Evolutionary conservation across 495 filamentous ascomycete genomes (phyloP).

Genomic region (Parathielavia appendiculata): DNA sequence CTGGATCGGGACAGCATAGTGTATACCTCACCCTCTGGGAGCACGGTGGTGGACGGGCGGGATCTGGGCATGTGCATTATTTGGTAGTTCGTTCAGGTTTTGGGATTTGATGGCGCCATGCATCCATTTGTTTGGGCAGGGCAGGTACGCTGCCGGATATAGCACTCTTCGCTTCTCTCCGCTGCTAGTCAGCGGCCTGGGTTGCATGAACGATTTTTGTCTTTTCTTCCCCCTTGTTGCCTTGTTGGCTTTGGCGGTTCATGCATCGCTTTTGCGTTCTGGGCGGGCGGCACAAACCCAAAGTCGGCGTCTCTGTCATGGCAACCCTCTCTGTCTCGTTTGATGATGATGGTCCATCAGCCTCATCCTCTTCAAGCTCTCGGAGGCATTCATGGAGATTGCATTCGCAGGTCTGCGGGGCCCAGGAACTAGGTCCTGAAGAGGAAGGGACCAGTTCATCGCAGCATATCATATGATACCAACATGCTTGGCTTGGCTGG

Average conservation of each 20-base stretch:
- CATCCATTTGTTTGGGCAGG: conserved; percentile 4
- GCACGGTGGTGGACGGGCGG: not conserved
- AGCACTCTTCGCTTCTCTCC: not conserved
- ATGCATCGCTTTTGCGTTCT: not conserved
- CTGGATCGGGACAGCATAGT: not conserved
- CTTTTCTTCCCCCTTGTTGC: not conserved
- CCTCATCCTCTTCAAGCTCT: not conserved
- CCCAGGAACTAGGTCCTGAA: not conserved
- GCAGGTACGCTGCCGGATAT: conserved; percentile 3
- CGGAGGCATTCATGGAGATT: not conserved
- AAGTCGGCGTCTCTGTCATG: not conserved
- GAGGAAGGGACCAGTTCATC: not conserved
- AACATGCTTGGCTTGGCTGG: not conserved
- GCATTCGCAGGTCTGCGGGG: not conserved
- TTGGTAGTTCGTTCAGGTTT: not conserved
- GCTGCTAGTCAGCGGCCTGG: conserved; percentile 11
- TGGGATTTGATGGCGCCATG: conserved; percentile 6
- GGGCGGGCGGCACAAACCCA: not conserved
- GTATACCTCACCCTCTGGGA: not conserved
- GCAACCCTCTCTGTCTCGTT: not conserved
- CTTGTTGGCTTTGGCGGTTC: not conserved
- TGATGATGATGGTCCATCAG: too few relatives aligned
- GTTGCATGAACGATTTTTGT: not conserved
- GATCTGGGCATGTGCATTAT: conserved; percentile 5
- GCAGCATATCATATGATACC: not conserved